Base-by-base conservation (phyloP, 164 flowering plant species). In the Hamamelis virginiana region DNA sequence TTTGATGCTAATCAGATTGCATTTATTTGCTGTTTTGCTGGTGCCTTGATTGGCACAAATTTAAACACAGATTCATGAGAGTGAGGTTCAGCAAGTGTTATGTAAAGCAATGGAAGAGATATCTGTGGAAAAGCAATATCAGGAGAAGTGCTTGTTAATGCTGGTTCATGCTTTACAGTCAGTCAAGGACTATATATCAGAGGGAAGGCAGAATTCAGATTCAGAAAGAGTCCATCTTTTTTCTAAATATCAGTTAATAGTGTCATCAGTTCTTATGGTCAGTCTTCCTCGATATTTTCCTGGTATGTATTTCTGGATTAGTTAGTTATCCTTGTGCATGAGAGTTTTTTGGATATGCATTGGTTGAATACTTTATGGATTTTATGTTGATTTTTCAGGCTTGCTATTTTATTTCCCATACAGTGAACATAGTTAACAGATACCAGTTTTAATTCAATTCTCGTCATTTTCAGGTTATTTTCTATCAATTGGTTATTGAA, bases 261-360 rank as follows among this genome's bases (percentile, higher is more conserved):
- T 89, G 52, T 84, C 95, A 70, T 90, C 98, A 8, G 83, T 86
- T 69, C 89, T 92, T 52, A 85, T 96, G 91, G 82, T 90, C 22
- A 77, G 82, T 66, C 96, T 93, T 72, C 99, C 98, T 76, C 83
- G 82, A 23, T 86, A 85, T 80, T 96, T 96, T 78, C 90, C 89
- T 57, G 97, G 99, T 96, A 80, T 43, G 64, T 51, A 28, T 47
- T 58, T 44, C 46, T 68, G 19, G 58, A 50, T 27, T 68, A 41
- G 21, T 65, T 27, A 18, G 44, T 43, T 38, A 64, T 25, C 22
- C 33, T 52, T 12, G 9, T 44, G 46, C 41, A 28, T 53, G 12
- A 28, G 22, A 8, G 22, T 18, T 27, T 18, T 59, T 68, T n/a
- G 64, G 43, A 25, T 33, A 19, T 69, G 6, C 9, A n/a, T n/a